Base-by-base conservation (phyloP, 257 asterid genomes). In the Prunella vulgaris region DNA sequence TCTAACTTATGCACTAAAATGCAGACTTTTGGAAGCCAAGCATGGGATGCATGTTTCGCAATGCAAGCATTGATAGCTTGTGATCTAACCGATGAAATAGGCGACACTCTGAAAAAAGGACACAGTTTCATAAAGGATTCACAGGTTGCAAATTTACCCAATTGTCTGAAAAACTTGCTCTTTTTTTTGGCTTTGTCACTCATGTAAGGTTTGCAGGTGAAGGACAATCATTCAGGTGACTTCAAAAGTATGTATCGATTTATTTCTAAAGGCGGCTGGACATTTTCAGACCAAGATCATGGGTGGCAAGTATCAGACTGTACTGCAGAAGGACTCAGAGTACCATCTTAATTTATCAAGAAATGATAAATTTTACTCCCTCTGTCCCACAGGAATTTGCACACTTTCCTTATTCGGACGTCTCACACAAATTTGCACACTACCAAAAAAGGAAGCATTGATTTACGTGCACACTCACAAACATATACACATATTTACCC, bases 221-320 rank as follows among this genome's bases (percentile, higher is more conserved):
- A 79, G 77, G 86, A 92, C 0, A 73, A 92, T 59, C 97, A 97
- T 53, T 87, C 95, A 0, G 98, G 93, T 1, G 93, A 89, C 78
- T 92, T 92, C 60, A 80, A 58, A 48, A 78, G 89, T 32, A 90
- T 90, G 97, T 69, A 92, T 65, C 84, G 97, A 8, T 97, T 88
- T 70, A 88, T 85, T 58, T 88, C 97, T 1, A 92, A 90, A 74
- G 98, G 98, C 22, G 83, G 92, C 0, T 92, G 98, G 98, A 90
- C 98, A 0, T 92, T 92, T 79, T 90, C 98, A 4, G 95, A 92
- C 66, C 97, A 90, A 84, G 98, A 92, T 81, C 96, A 92, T 20
- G 98, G 97, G 5, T 92, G 98, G 96, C 97, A 90, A 80, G 95
- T 85, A 12, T 90, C 98, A 14, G 98, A 92, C 68, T 87, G 96